A percentile compares a stretch with the other conserved stretches of the same genome.
These are phyloP conservation scores for Colletotrichum viniferum DNA, from an alignment of 2,329 filamentous ascomycete genomes.

Conservation along the genomic window DNA sequence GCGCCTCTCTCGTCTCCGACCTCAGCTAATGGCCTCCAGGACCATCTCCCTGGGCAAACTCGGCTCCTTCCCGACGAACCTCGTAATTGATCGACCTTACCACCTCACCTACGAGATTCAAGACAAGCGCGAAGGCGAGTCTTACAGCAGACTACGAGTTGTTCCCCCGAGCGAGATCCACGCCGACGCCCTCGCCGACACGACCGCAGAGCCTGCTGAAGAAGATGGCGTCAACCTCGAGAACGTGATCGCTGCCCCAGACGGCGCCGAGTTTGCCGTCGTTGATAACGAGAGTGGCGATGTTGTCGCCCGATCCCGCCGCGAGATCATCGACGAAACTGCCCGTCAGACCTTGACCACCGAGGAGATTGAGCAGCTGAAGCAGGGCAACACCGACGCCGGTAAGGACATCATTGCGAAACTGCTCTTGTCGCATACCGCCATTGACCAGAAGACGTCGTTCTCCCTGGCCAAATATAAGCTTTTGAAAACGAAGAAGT, in stretches of 20 bases:
- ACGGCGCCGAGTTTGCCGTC: conserved; percentile 47
- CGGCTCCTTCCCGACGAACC: conserved; percentile 86
- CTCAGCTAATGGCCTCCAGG: conserved; percentile 46
- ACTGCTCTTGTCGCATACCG: conserved; percentile 86
- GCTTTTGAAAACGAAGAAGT: conserved; percentile 91
- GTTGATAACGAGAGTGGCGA: conserved; percentile 45
- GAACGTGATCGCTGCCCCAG: conserved; percentile 38
- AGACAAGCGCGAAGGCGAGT: conserved; percentile 69
- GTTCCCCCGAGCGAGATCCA: conserved; percentile 84
- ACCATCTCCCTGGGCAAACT: conserved; percentile 92
- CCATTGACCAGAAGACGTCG: conserved; percentile 89
- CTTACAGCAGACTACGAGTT: conserved; percentile 73
- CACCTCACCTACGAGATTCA: conserved; percentile 90
- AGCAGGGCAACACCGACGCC: conserved; percentile 76
- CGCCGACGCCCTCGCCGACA: conserved; percentile 70
- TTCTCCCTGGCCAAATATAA: conserved; percentile 97
- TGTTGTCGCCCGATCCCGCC: conserved; percentile 58
- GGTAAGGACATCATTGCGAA: conserved; percentile 93
- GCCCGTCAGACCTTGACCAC: conserved; percentile 78
- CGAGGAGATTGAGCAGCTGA: conserved; percentile 76
- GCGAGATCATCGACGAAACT: conserved; percentile 63
- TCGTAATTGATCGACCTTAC: conserved; percentile 89
- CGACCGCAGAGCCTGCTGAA: conserved; percentile 42
- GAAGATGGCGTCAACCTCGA: conserved; percentile 44
- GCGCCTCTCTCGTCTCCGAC: neutral